Conservation (phyloP, 2,329 filamentous ascomycete genomes). For the Pestalotiopsis sp. region DNA sequence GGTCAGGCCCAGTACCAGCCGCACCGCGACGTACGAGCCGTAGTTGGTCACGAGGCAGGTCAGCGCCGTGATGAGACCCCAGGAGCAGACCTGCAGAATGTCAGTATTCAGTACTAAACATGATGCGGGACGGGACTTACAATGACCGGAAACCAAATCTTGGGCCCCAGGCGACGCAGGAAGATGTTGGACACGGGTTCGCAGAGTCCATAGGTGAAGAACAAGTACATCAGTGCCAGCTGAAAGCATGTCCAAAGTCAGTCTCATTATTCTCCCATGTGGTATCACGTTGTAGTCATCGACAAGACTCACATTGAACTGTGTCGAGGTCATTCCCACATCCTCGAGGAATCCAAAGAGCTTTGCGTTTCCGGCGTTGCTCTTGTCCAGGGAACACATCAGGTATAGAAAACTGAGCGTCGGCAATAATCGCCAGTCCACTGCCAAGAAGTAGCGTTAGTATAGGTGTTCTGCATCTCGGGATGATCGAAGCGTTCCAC, state of each 20-base stretch:
- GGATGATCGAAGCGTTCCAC: neutral
- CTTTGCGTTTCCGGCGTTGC: constrained; percentile 23
- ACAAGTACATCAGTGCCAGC: constrained; percentile 37
- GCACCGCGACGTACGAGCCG: constrained; percentile 17
- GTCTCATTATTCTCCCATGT: neutral
- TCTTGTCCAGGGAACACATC: constrained; percentile 21
- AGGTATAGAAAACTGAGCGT: constrained; percentile 19
- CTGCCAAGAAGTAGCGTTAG: neutral
- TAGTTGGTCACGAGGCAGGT: constrained; percentile 19
- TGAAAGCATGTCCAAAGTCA: neutral
- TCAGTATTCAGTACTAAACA: neutral
- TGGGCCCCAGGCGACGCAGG: constrained; percentile 42
- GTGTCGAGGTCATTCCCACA: constrained; percentile 20
- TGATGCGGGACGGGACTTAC: constrained; percentile 5
- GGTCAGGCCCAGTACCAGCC: constrained; percentile 23
- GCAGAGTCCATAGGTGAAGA: constrained; percentile 26
- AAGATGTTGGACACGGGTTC: constrained; percentile 29
- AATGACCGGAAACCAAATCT: constrained; percentile 25
- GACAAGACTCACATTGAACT: constrained; percentile 13
- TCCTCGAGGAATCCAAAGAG: constrained; percentile 20
- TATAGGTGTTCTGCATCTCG: neutral
- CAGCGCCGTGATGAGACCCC: constrained; percentile 18
- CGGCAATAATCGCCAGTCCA: constrained; percentile 20
- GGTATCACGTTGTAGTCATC: neutral
- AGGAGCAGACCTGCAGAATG: constrained; percentile 5